A percentile compares a stretch with the other conserved stretches of the same genome.
Conservation (phyloP, 2,329 filamentous ascomycete species). For the Colletotrichum sp. region DNA sequence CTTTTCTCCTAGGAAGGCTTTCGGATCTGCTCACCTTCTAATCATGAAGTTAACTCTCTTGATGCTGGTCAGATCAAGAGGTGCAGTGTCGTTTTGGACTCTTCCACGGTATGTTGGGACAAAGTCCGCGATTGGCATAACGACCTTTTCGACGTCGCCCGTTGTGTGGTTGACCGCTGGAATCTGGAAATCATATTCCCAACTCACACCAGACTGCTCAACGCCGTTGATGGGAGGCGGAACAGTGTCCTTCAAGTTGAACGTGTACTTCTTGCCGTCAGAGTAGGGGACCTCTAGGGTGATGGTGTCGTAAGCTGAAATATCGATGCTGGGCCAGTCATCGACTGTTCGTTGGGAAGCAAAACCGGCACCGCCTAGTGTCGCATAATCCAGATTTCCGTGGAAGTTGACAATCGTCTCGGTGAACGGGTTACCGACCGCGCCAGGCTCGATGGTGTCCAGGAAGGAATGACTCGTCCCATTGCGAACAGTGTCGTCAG, state of each 20-base stretch:
- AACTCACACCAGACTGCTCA: constrained; percentile 74
- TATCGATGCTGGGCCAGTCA: constrained; percentile 62
- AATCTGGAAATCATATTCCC: constrained; percentile 71
- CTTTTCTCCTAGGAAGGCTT: neutral
- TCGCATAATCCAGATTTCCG: constrained; percentile 74
- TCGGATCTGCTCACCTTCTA: constrained; percentile 64
- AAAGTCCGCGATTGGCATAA: constrained; percentile 68
- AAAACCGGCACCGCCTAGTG: constrained; percentile 82
- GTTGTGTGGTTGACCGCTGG: constrained; percentile 24
- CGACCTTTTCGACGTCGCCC: constrained; percentile 42
- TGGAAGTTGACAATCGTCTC: constrained; percentile 60
- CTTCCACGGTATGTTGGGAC: constrained; percentile 76
- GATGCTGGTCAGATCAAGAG: constrained; percentile 64
- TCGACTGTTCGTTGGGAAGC: constrained; percentile 76
- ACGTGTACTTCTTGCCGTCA: constrained; percentile 73
- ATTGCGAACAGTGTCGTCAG: constrained; percentile 79
- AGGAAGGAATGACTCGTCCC: constrained; percentile 67
- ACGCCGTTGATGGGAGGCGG: constrained; percentile 65
- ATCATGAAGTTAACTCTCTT: constrained; percentile 79
- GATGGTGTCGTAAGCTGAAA: constrained; percentile 68
- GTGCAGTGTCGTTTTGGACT: constrained; percentile 62
- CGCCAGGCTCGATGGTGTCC: constrained; percentile 31
- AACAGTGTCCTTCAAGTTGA: constrained; percentile 76
- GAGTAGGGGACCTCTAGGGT: constrained; percentile 54
- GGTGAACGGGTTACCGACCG: constrained; percentile 19